Conservation (phyloP, 2,329 filamentous ascomycete genomes). For the Alternaria panax region DNA sequence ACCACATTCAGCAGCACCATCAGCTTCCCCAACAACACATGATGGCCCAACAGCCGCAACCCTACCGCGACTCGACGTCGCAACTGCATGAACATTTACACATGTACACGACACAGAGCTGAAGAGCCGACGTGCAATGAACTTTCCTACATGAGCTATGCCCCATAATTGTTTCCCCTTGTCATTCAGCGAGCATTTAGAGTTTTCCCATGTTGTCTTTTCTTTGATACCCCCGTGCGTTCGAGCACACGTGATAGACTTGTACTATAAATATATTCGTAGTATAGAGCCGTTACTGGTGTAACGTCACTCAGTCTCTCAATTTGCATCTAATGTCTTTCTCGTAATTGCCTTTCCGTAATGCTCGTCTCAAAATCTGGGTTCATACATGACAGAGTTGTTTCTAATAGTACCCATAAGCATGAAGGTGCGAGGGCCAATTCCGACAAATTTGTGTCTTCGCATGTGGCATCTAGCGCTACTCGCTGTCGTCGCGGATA, state of each 20-base stretch:
- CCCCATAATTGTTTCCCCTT: constrained; percentile 2
- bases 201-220: constrained; percentile 16
- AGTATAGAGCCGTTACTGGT: neutral
- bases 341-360: neutral
- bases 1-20: constrained; percentile 22
- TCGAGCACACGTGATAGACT: constrained; percentile 21
- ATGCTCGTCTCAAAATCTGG: neutral
- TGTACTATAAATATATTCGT: constrained; percentile 22
- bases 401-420: neutral
- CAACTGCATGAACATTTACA: constrained; percentile 36
- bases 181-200: constrained; percentile 28
- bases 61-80: constrained; percentile 25
- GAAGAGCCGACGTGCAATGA: constrained; percentile 12
- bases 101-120: constrained; percentile 32
- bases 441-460: neutral
- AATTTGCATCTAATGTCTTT: neutral
- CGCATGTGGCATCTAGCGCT: neutral
- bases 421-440: neutral
- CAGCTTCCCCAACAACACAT: constrained; percentile 33
- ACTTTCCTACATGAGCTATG: constrained; percentile 6
- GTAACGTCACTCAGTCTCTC: neutral
- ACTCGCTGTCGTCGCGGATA: neutral
- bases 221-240: constrained; percentile 31
- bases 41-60: constrained; percentile 27
- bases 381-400: neutral